These are phyloP conservation scores for Salvia splendens DNA, from an alignment of 257 asterid genomes.

Conservation along the genomic window DNA sequence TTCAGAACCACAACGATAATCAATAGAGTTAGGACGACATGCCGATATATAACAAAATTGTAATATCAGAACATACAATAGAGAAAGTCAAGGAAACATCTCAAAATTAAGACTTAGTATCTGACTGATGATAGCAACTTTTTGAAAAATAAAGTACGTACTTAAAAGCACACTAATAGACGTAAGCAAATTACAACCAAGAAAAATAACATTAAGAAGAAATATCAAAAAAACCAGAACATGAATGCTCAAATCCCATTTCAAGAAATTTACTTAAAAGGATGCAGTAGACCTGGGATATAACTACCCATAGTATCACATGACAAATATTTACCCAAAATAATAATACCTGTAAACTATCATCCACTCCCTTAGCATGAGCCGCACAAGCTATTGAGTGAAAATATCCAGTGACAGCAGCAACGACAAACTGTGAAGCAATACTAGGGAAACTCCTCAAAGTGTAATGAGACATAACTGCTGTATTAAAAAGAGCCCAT, in stretches of 20 bases:
- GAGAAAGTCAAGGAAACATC: constrained; percentile 14
- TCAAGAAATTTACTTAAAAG: constrained; percentile 6
- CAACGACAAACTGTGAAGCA: constrained; percentile 86
- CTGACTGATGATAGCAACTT: neutral
- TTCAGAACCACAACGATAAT: constrained; percentile 28
- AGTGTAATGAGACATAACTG: constrained; percentile 97
- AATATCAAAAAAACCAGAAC: constrained; percentile 22
- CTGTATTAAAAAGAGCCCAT: constrained; percentile 98
- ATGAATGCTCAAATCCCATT: constrained; percentile 7
- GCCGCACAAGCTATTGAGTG: constrained; percentile 99
- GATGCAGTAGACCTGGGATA: constrained; percentile 16
- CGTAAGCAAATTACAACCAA: constrained; percentile 17
- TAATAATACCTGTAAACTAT: constrained; percentile 79
- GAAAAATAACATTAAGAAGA: constrained; percentile 21
- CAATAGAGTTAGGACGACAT: constrained; percentile 1
- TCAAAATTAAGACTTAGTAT: neutral
- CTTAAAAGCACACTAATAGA: neutral
- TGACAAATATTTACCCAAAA: neutral
- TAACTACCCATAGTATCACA: constrained; percentile 12
- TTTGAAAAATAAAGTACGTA: neutral
- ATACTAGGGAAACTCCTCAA: constrained; percentile 63
- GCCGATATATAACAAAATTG: constrained; percentile 14
- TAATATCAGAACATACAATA: neutral
- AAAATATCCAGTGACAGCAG: constrained; percentile 96
- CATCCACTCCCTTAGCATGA: constrained; percentile 98